Base-by-base conservation (phyloP, 306 rosid genomes). In the Canavalia ensiformis region DNA sequence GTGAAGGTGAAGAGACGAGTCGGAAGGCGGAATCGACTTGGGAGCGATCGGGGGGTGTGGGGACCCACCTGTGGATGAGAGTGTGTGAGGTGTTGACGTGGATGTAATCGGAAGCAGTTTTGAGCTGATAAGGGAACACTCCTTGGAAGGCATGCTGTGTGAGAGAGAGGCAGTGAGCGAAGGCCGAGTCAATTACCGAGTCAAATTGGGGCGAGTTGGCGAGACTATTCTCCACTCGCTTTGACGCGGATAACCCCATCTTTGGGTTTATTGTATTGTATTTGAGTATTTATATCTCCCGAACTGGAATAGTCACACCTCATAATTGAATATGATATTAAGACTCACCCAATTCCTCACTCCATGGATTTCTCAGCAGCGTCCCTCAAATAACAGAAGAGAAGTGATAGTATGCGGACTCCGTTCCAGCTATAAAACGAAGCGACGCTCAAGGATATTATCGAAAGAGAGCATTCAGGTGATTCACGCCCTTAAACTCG, bases 61-160 rank as follows among this genome's bases (percentile, higher is more conserved):
- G 85, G 75, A 94, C 69, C 97, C 98, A 92, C 67, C 75, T 87
- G 62, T 60, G 30, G 89, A 94, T 37, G 68, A 92, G 90, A 0
- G 91, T 81, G 59, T 84, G 89, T 4, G 45, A 5, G 52, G 70
- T 37, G 57, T 37, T 42, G 86, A 28, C 51, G 92, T 92, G 88
- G 79, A 92, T 88, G 74, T 88, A 79, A 50, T 88, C 90, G 62
- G 97, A 81, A 37, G 97, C 98, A 4, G 88, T 64, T 84, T 74
- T 58, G 85, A 94, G 97, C 42, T 94, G 97, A 83, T 86, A 92
- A 8, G 92, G 97, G 51, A 90, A 86, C 47, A 92, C 94, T 46
- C 92, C 93, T 37, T 79, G 13, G 86, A 87, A 90, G 2, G 90
- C 88, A 46, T 91, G 90, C 76, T 91, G 90, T 0, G 97, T 91